phyloP scores from a whole-genome alignment of 164 flowering plant genomes.

The Macadamia integrifolia region DNA sequence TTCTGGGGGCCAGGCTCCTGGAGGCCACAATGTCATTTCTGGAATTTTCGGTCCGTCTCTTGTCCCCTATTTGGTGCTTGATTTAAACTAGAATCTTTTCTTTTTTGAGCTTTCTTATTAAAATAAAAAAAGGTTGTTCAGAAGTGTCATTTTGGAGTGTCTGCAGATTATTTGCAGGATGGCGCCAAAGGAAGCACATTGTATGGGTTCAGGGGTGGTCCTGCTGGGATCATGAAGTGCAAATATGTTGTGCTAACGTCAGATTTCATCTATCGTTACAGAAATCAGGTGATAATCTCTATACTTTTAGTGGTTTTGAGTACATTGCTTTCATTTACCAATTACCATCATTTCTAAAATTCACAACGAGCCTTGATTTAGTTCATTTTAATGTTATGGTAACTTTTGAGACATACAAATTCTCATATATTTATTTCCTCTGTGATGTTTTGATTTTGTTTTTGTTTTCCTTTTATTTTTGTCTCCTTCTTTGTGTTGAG shows the following conservation, averaged over 20 bases:
- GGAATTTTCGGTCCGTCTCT: constrained; percentile 69
- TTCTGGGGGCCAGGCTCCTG: constrained; percentile 99
- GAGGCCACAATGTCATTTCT: constrained; percentile 95
- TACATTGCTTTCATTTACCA: too few species aligned
- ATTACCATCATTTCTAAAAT: too few species aligned
- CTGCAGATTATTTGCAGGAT: constrained; percentile 83
- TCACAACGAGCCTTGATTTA: too few species aligned
- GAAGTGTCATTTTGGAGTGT: neutral
- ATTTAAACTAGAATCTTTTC: neutral
- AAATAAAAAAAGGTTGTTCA: neutral
- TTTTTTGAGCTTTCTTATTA: neutral
- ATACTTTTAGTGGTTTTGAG: neutral
- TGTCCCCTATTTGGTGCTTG: neutral
- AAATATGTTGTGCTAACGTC: constrained; percentile 70
- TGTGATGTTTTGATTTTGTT: too few species aligned
- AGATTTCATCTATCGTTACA: constrained; percentile 80
- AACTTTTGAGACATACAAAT: too few species aligned
- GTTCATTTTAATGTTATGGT: too few species aligned
- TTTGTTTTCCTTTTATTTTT: too few species aligned
- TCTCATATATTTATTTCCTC: too few species aligned
- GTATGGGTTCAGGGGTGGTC: constrained; percentile 95
- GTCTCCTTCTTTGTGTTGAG: too few species aligned
- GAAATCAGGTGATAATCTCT: constrained; percentile 84
- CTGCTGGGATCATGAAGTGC: constrained; percentile 96
- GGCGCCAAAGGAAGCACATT: constrained; percentile 64